Evolutionary conservation across 2,329 filamentous ascomycete species (phyloP).

Genomic region (Clonostachys byssicola): DNA sequence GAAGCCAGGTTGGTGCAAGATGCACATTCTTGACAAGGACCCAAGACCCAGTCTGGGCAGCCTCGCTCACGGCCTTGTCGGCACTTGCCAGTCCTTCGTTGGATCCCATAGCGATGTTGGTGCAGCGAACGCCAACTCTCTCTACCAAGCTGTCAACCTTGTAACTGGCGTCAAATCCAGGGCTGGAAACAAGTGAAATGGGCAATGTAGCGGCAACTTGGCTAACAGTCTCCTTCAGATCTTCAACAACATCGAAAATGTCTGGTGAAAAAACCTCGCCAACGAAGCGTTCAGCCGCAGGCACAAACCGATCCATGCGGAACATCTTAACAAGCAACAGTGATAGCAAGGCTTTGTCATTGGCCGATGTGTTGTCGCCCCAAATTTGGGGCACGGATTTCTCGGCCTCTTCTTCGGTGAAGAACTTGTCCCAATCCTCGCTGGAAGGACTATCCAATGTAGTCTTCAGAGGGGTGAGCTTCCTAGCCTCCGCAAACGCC

Average conservation of each 20-base stretch:
- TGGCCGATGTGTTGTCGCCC: slow-evolving; percentile 55
- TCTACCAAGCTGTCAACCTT: slow-evolving; percentile 96
- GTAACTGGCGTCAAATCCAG: slow-evolving; percentile 97
- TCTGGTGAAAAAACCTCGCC: slow-evolving; percentile 77
- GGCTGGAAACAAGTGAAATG: slow-evolving; percentile 88
- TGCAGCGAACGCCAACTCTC: slow-evolving; percentile 75
- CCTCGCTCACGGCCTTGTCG: slow-evolving; percentile 91
- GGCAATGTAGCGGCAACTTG: slow-evolving; percentile 82
- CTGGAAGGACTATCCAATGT: slow-evolving; percentile 58
- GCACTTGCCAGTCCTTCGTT: slow-evolving; percentile 89
- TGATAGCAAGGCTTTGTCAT: slow-evolving; percentile 77
- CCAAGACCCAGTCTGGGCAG: slow-evolving; percentile 89
- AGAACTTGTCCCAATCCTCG: slow-evolving; percentile 75
- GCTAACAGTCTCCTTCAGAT: slow-evolving; percentile 78
- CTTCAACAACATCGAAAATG: slow-evolving; percentile 79
- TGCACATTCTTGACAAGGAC: slow-evolving; percentile 99
- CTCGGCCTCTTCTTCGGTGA: slow-evolving; percentile 82
- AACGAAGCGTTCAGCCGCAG: slow-evolving; percentile 88
- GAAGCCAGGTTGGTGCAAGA: slow-evolving; percentile 90
- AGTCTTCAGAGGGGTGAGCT: slow-evolving; percentile 70
- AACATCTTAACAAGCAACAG: slow-evolving; percentile 90
- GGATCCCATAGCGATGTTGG: slow-evolving; percentile 98
- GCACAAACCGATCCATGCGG: slow-evolving; percentile 92
- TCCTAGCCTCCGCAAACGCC: slow-evolving; percentile 63
- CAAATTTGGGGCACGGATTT: slow-evolving; percentile 75